These are phyloP conservation scores for Fusarium lyarnte DNA, from an alignment of 2,329 filamentous ascomycete genomes.

Conservation along the genomic window DNA sequence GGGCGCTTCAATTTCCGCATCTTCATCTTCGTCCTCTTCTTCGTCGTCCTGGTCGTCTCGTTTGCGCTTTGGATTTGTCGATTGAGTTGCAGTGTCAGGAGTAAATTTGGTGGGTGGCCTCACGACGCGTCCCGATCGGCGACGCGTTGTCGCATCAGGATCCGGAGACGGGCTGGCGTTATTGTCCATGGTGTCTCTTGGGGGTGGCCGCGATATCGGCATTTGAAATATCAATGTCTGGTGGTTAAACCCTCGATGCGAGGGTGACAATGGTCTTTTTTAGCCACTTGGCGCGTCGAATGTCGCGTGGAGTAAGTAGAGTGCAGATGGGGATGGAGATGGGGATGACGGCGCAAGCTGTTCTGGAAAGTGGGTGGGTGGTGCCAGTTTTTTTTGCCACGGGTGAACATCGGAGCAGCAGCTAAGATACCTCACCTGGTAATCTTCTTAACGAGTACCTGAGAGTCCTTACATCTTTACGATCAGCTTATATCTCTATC, in stretches of 20 bases:
- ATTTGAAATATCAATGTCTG: slow-evolving; percentile 30
- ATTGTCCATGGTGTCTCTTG: slow-evolving; percentile 59
- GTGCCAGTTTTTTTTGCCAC: slow-evolving; percentile 14
- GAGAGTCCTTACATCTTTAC: not conserved
- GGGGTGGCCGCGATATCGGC: slow-evolving; percentile 33
- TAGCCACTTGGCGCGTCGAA: slow-evolving; percentile 45
- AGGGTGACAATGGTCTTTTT: slow-evolving; percentile 44
- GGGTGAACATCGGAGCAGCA: slow-evolving; percentile 40
- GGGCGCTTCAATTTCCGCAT: slow-evolving; percentile 58
- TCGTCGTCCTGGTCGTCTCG: slow-evolving; percentile 60
- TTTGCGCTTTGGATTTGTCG: slow-evolving; percentile 66
- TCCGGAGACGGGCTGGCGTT: slow-evolving; percentile 64
- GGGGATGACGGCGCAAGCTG: slow-evolving; percentile 39
- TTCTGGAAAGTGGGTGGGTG: slow-evolving; percentile 40
- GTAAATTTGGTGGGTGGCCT: slow-evolving; percentile 68
- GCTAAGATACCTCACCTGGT: not conserved
- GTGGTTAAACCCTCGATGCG: slow-evolving; percentile 40
- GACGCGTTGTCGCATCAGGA: slow-evolving; percentile 63
- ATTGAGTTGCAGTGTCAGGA: slow-evolving; percentile 56
- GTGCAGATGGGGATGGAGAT: slow-evolving; percentile 14
- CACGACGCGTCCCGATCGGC: slow-evolving; percentile 75
- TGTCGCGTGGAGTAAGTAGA: slow-evolving; percentile 39
- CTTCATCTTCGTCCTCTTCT: slow-evolving; percentile 42
- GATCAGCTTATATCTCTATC: not conserved
- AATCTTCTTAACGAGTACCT: not conserved